phyloP scores from a whole-genome alignment of 805 yeast genomes.

The Candida parachauliodes region DNA sequence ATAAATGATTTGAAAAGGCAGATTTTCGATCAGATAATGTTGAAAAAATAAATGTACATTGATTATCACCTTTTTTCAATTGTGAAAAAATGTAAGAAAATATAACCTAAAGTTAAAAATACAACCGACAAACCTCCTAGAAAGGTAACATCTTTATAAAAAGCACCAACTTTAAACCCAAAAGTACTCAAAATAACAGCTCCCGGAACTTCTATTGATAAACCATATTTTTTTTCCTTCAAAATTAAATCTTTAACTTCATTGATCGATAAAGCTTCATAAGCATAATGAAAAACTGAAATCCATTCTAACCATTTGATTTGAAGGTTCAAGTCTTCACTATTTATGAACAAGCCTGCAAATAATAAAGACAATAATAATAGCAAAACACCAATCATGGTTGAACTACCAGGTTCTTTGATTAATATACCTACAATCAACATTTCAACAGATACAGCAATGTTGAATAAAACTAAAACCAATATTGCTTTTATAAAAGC shows the following conservation, averaged over 20 bases:
- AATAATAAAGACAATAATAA: slow-evolving; percentile 81
- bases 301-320: slow-evolving; percentile 76
- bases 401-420: slow-evolving; percentile 89
- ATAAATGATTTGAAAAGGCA: slow-evolving; percentile 64
- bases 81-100: slow-evolving; percentile 68
- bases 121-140: slow-evolving; percentile 53
- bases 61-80: slow-evolving; percentile 75
- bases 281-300: slow-evolving; percentile 93
- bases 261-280: slow-evolving; percentile 87
- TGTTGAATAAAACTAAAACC: slow-evolving; percentile 76
- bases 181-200: slow-evolving; percentile 94
- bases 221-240: slow-evolving; percentile 85
- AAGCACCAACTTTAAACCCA: slow-evolving; percentile 84
- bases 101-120: slow-evolving; percentile 68
- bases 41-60: slow-evolving; percentile 4
- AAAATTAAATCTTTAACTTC: slow-evolving; percentile 85
- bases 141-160: slow-evolving; percentile 60
- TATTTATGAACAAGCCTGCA: slow-evolving; percentile 91
- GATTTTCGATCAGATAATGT: slow-evolving; percentile 74
- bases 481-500: slow-evolving; percentile 68
- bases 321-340: slow-evolving; percentile 50
- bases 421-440: slow-evolving; percentile 83
- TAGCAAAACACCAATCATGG: slow-evolving; percentile 80
- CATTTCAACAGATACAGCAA: slow-evolving; percentile 81
- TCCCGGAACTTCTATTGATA: slow-evolving; percentile 95